Evolutionary conservation across 2,329 filamentous ascomycete species (phyloP).

Genomic region (Arthrobotrys sinensis): DNA sequence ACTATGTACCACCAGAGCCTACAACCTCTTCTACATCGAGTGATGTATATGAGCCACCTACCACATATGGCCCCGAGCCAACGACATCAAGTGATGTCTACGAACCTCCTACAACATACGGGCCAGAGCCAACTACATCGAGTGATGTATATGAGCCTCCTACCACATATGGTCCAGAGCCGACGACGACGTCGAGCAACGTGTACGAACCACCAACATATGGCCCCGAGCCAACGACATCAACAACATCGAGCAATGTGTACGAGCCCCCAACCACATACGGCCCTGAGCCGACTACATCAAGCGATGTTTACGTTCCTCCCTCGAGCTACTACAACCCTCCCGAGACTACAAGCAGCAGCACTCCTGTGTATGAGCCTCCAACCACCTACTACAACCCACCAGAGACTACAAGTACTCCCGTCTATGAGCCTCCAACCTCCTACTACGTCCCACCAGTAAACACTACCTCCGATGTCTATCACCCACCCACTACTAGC

Average conservation of each 20-base stretch:
- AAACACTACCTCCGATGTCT: conserved; percentile 31
- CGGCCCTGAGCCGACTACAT: conserved; percentile 16
- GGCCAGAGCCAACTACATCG: conserved; percentile 6
- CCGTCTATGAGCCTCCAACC: conserved; percentile 24
- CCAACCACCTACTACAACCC: conserved; percentile 17
- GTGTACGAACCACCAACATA: conserved; percentile 18
- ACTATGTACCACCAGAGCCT: conserved; percentile 11
- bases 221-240: conserved; percentile 29
- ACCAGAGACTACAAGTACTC: conserved; percentile 17
- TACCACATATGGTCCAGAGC: background rate
- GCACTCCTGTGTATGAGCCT: conserved; percentile 6
- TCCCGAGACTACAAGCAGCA: conserved; percentile 21
- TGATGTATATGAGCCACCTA: background rate
- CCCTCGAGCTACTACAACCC: conserved; percentile 18
- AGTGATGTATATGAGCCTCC: conserved; percentile 19
- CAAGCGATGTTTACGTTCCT: conserved; percentile 13
- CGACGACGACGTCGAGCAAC: conserved; percentile 13
- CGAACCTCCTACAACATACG: conserved; percentile 1
- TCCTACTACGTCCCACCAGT: conserved; percentile 46
- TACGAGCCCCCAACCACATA: conserved; percentile 19
- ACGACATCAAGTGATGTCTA: conserved; percentile 22
- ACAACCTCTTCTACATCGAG: conserved; percentile 2
- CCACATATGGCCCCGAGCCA: conserved; percentile 13
- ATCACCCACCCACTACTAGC: conserved; percentile 29
- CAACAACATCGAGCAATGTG: conserved; percentile 17